Evolutionary conservation across 2,329 filamentous ascomycete genomes (phyloP).

Genomic region (Trichophyton mentagrophytes): DNA sequence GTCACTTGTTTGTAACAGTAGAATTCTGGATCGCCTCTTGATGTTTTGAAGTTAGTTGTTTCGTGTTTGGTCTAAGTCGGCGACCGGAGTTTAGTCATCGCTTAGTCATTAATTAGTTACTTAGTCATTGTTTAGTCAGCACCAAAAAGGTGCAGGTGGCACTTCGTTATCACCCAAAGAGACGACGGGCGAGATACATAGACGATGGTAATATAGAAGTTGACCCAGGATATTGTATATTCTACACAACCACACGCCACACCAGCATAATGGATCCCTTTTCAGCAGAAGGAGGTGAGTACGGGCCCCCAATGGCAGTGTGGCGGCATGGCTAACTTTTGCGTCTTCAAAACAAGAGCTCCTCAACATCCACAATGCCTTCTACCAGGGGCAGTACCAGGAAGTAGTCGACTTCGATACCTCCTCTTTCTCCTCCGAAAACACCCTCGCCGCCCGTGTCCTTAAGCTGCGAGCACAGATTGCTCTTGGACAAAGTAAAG

Average conservation of each 20-base stretch:
- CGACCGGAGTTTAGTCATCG: no score
- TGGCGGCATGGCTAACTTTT: background rate
- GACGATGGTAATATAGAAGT: background rate
- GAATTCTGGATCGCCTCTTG: background rate
- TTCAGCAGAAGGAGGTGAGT: conserved; percentile 47
- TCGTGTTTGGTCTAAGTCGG: no score
- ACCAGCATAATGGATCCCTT: conserved; percentile 47
- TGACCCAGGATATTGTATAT: background rate
- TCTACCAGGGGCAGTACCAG: conserved; percentile 70
- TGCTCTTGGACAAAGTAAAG: conserved; percentile 63
- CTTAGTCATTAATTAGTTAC: no score
- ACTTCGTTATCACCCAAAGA: background rate
- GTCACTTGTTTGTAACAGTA: background rate
- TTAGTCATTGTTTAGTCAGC: no score
- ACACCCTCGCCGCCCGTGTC: conserved; percentile 61
- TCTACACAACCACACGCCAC: background rate
- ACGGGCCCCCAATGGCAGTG: conserved; percentile 8
- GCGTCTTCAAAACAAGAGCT: conserved; percentile 39
- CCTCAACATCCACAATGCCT: conserved; percentile 54
- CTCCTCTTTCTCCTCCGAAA: conserved; percentile 63
- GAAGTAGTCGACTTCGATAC: conserved; percentile 77
- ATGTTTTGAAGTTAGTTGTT: background rate
- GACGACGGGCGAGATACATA: background rate
- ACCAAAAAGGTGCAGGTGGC: background rate
- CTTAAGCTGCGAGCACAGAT: conserved; percentile 72